Conservation (phyloP, 805 yeast genomes). For the Metschnikowia gelsemii region DNA sequence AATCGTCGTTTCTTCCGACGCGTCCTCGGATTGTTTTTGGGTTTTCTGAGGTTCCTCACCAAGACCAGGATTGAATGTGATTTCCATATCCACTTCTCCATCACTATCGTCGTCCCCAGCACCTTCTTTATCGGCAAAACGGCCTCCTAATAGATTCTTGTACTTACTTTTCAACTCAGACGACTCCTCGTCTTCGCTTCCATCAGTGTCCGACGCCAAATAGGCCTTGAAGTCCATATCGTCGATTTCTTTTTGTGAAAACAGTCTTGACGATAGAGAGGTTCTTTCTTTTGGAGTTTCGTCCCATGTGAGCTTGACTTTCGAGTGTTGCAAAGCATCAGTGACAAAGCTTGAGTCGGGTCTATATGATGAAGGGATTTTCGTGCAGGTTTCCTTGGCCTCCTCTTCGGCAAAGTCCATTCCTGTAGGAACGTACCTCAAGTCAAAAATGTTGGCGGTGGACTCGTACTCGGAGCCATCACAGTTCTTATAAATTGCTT, state of each 20-base stretch:
- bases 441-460: slow-evolving; percentile 90
- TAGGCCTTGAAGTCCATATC: slow-evolving; percentile 93
- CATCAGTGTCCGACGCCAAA: slow-evolving; percentile 57
- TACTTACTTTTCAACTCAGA: slow-evolving; percentile 54
- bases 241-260: slow-evolving; percentile 83
- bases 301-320: slow-evolving; percentile 96
- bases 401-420: slow-evolving; percentile 77
- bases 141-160: slow-evolving; percentile 52
- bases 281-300: slow-evolving; percentile 92
- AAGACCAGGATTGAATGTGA: slow-evolving; percentile 90
- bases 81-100: slow-evolving; percentile 84
- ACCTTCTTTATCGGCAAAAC: slow-evolving; percentile 37
- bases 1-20: slow-evolving; percentile 67
- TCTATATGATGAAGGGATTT: slow-evolving; percentile 72
- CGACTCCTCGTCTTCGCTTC: slow-evolving; percentile 43
- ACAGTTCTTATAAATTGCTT: slow-evolving; percentile 75
- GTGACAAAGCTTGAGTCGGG: slow-evolving; percentile 79
- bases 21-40: slow-evolving; percentile 36
- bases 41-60: slow-evolving; percentile 30
- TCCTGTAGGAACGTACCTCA: slow-evolving; percentile 89
- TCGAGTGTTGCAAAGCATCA: slow-evolving; percentile 94
- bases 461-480: slow-evolving; percentile 96
- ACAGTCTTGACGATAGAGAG: slow-evolving; percentile 72
- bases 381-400: slow-evolving; percentile 70
- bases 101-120: slow-evolving; percentile 43